Base-by-base conservation (phyloP, 192 early-diverging fungal species). In the Coemansia sp. region DNA sequence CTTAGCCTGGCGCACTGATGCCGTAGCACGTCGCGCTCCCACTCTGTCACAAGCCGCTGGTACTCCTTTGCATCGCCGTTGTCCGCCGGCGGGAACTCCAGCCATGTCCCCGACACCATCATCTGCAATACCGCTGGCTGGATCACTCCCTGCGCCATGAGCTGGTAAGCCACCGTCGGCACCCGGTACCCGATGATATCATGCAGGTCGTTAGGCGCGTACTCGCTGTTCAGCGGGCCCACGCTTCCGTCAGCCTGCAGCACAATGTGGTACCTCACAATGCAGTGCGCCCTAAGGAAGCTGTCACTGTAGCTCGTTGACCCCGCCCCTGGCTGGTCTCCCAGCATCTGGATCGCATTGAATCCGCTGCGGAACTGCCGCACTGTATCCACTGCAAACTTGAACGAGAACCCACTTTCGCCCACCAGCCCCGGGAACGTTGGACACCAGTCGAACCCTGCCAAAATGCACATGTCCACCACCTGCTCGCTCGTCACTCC, bases 51-150 rank as follows among this genome's bases (percentile, higher is more conserved):
- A 39, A 92, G 86, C 12, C 76, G 78, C 64, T 73, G 87, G 76
- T 92, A 92, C 78, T 94, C 91, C 40, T 59, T 61, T 1, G 90
- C 87, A 78, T 94, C 92, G n/a, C 92, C 92, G 69, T 92, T 92
- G 77, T 90, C 89, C 4, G 90, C 65, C 8, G 92, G 92, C 44
- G 91, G 73, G 24, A 82, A 89, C 71, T 92, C 92, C 16, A 86
- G 84, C 65, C 88, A 82, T 20, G 85, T 70, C 5, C 90, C 89
- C 1, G 85, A 87, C 8, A 87, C 86, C 3, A 94, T 71, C 37
- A 84, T 86, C 64, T 88, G 90, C 70, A 92, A 72, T 47, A 86
- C 78, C 39, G 85, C 87, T 49, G 89, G 87, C 9, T 86, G 84
- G 22, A 94, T 71, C 13, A 89, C 52, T 22, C 92, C 89, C 20